Evolutionary conservation across 441 rosid genomes (phyloP), one percentile per base, ranked within the genome.

Genomic region (Raphanus hybrid): DNA sequence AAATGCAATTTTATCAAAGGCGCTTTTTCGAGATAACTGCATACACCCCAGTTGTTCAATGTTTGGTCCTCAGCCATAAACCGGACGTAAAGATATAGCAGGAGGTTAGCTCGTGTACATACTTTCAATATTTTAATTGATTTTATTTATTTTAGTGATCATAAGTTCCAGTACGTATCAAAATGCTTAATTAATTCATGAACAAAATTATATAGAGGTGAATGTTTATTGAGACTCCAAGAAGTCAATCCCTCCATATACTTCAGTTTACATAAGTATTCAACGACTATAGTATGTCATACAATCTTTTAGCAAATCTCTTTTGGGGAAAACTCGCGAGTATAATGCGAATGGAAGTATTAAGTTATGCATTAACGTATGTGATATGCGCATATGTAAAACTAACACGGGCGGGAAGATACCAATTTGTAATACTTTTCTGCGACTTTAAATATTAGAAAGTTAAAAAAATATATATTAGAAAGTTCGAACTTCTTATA

Each of bases 21-120:
- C 26, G 26, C 26, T 23, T 23, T 23, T 23, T 23, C 26, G 26
- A 23, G 26, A 23, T 23, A 23, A 23, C 26, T 23, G 26, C 26
- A 23, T 23, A 23, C 26, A 23, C 26, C 26, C 26, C 26, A 23
- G 26, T 23, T 2, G 26, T 23, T 23, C 26, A 1, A 23, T 23
- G 26, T 23, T 23, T 23, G 26, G 26, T 23, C 26, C 26, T 23
- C 26, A 23, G 26, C 26, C 26, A 23, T 23, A 23, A 23, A 23
- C 26, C 26, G 26, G 26, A 23, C 26, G 2, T 23, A 23, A 35
- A 43, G 11, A 23, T 64, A 15, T 73, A 52, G n/a, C 68, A 45
- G 52, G 14, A 12, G 52, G 52, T 45, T 45, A 45, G 15, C 52
- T 76, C 74, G 50, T 88, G 88, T 92, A 88, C 86, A 89, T 88